These are phyloP conservation scores for Paraphoma sp. DNA, from an alignment of 2,329 filamentous ascomycete species.

Conservation along the genomic window DNA sequence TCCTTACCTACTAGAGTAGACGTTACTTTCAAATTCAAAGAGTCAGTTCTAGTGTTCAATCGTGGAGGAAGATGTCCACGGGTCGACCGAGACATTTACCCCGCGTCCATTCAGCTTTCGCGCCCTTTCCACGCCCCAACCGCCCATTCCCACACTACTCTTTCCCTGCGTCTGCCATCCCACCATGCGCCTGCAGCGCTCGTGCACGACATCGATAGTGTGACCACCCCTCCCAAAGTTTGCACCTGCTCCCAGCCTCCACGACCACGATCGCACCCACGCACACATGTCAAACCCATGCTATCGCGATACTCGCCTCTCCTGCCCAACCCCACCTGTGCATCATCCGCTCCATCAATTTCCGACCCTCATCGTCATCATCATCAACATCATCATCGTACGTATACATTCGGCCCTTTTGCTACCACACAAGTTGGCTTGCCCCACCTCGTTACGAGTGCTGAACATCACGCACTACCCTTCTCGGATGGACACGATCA, in stretches of 20 bases:
- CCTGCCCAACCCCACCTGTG: not conserved
- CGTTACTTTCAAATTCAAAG: too few species aligned
- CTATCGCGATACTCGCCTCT: conserved; percentile 1
- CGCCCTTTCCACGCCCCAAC: not conserved
- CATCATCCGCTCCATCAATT: not conserved
- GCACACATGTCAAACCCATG: not conserved
- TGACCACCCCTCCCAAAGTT: not conserved
- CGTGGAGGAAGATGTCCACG: too few species aligned
- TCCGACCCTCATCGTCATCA: not conserved
- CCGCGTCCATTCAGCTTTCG: not conserved
- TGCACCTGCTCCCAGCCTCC: not conserved
- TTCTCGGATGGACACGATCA: conserved; percentile 6
- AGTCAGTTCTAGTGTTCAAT: not conserved
- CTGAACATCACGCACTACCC: conserved; percentile 9
- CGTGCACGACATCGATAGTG: conserved; percentile 6
- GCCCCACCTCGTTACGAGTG: conserved; percentile 1
- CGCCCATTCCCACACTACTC: not conserved
- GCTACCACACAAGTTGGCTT: conserved; percentile 1
- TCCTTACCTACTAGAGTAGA: too few species aligned
- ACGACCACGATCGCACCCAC: not conserved
- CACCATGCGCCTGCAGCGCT: conserved; percentile 7
- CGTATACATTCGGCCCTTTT: conserved; percentile 11
- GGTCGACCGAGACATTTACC: not conserved
- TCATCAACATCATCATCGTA: not conserved
- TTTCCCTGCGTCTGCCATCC: conserved; percentile 10